Conservation (phyloP, 164 flowering plant genomes). For the Cinnamomum chago region DNA sequence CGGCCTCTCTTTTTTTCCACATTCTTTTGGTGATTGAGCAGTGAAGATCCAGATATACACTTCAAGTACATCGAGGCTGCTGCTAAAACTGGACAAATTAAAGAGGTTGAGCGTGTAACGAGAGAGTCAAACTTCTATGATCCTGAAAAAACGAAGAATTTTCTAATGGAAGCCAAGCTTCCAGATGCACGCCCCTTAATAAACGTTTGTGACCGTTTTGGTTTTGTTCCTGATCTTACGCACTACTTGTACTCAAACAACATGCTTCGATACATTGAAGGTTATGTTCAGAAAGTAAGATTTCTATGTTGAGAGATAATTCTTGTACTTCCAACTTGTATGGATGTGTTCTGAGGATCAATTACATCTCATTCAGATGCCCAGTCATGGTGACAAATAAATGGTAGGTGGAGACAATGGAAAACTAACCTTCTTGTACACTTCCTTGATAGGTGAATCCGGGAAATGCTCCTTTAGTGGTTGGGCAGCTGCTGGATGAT, state of each 20-base stretch:
- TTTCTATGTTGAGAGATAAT: not conserved
- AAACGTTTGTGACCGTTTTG: conserved; percentile 99
- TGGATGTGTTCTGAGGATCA: not conserved
- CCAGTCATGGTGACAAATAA: not conserved
- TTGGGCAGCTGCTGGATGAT: conserved; percentile 97
- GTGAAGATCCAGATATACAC: conserved; percentile 99
- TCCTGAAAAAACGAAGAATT: conserved; percentile 95
- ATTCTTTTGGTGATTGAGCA: conserved; percentile 26
- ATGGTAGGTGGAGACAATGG: not conserved
- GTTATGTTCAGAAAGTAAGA: conserved; percentile 94
- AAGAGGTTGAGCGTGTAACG: conserved; percentile 98
- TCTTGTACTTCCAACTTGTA: not conserved
- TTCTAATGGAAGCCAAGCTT: conserved; percentile 97
- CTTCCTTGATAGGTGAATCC: conserved; percentile 74
- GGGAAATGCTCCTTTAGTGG: conserved; percentile 96
- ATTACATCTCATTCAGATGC: not conserved
- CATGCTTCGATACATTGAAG: conserved; percentile 99
- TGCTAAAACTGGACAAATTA: conserved; percentile 99
- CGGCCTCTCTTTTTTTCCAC: not conserved
- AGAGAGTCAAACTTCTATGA: conserved; percentile 98
- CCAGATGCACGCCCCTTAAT: conserved; percentile 98
- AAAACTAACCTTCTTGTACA: not conserved
- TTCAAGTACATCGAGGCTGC: conserved; percentile 99
- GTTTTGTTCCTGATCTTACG: conserved; percentile 97
- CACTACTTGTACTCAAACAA: conserved; percentile 88